Conservation (phyloP, 2,329 filamentous ascomycete genomes). For the Leptodontidium sp. region DNA sequence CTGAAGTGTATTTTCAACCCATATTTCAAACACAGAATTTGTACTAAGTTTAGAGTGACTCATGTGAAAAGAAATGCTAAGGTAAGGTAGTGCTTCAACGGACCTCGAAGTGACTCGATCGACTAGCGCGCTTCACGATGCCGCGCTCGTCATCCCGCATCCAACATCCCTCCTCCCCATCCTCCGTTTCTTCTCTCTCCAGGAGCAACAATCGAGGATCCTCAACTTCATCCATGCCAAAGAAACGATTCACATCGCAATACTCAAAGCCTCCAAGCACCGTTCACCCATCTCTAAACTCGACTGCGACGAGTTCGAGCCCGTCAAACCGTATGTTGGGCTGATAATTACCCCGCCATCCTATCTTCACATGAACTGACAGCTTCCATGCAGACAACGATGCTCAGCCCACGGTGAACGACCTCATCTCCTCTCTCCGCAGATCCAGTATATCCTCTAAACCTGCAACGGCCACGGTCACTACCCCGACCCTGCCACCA, state of each 20-base stretch:
- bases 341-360: conserved; percentile 22
- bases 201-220: conserved; percentile 12
- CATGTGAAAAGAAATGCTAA: neutral
- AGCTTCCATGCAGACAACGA: conserved; percentile 36
- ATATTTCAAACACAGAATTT: neutral
- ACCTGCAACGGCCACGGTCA: conserved; percentile 30
- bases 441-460: conserved; percentile 48
- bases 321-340: conserved; percentile 34
- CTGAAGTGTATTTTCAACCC: no score
- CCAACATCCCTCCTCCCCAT: neutral
- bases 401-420: conserved; percentile 60
- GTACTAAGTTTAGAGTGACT: neutral
- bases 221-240: conserved; percentile 59
- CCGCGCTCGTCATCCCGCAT: conserved; percentile 2
- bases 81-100: neutral
- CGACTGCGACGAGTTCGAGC: conserved; percentile 46
- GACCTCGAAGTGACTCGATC: neutral
- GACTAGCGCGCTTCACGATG: neutral
- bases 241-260: conserved; percentile 64
- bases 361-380: conserved; percentile 22
- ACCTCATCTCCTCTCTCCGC: conserved; percentile 65
- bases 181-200: neutral
- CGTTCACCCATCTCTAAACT: conserved; percentile 58
- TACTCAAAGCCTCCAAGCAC: conserved; percentile 67
- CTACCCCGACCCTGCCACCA: conserved; percentile 63